Evolutionary conservation across 2,329 filamentous ascomycete genomes (phyloP).

Genomic region (Sarocladium brachiariae): DNA sequence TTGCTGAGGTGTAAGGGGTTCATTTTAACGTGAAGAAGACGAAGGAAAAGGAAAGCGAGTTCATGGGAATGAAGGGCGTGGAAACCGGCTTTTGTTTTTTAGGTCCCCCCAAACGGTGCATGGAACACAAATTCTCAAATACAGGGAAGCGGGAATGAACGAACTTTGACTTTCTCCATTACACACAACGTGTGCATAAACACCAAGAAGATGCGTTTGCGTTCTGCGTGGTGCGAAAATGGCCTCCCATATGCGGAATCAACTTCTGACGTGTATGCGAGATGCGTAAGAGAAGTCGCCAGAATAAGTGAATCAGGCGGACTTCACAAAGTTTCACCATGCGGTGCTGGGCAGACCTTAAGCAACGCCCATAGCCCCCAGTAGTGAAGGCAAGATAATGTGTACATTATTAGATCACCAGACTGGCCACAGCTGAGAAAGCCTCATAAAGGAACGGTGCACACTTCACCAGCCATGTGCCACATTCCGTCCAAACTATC

Average conservation of each 20-base stretch:
- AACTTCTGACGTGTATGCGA: too few species aligned
- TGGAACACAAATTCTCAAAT: slow-evolving; percentile 8
- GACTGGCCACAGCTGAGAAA: background rate
- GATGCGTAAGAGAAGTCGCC: too few species aligned
- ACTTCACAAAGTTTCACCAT: too few species aligned
- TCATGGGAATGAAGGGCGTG: slow-evolving; percentile 6
- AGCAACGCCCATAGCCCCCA: too few species aligned
- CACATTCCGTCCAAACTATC: too few species aligned
- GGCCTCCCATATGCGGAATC: too few species aligned
- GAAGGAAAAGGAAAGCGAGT: slow-evolving; percentile 4
- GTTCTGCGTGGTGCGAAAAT: too few species aligned
- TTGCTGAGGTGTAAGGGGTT: slow-evolving; percentile 77
- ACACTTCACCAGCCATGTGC: background rate
- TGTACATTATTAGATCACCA: too few species aligned
- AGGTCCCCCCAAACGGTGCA: slow-evolving; percentile 9
- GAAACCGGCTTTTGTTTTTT: slow-evolving; percentile 7
- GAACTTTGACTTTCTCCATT: slow-evolving; percentile 1
- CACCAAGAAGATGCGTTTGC: too few species aligned
- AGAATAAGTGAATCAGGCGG: too few species aligned
- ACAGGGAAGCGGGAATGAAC: slow-evolving; percentile 7
- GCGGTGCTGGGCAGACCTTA: too few species aligned
- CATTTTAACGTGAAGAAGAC: background rate
- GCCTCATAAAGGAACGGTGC: background rate
- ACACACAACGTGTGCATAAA: background rate
- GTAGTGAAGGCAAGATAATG: background rate